Percentiles rank a stretch among this genome's conserved stretches.
Evolutionary conservation across 805 yeast species (phyloP).

Genomic region (Hanseniaspora thailandica): DNA sequence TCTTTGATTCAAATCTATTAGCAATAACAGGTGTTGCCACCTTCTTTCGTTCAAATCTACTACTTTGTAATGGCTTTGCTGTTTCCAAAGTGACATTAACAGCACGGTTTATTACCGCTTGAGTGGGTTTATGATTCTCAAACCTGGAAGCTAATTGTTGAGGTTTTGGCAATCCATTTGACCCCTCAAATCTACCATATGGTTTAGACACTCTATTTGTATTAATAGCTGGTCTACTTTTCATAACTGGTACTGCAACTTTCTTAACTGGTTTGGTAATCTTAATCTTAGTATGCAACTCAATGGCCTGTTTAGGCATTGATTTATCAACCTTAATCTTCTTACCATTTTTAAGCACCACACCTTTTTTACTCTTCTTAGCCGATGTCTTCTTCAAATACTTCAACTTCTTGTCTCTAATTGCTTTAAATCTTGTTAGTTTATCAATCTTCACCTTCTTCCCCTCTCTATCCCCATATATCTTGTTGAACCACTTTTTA

Average conservation of each 20-base stretch:
- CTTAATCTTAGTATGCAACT: neutral
- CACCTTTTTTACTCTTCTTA: neutral
- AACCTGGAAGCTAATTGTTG: neutral
- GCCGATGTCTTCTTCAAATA: neutral
- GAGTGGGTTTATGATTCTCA: neutral
- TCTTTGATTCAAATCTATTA: neutral
- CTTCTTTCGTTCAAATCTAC: neutral
- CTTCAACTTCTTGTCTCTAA: conserved; percentile 8
- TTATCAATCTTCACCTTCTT: neutral
- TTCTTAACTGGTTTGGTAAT: neutral
- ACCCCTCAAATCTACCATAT: neutral
- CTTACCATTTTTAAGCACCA: neutral
- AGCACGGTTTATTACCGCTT: neutral
- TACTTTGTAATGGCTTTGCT: neutral
- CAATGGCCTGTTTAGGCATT: neutral
- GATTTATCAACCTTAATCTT: neutral
- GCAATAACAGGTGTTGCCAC: neutral
- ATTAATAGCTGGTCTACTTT: neutral
- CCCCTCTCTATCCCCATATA: conserved; percentile 12
- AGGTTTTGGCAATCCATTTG: neutral
- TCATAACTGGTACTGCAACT: neutral
- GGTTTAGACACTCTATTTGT: neutral
- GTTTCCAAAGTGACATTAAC: neutral
- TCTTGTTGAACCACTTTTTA: conserved; percentile 6
- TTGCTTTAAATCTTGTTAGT: neutral